phyloP scores from a whole-genome alignment of 441 rosid species.

The Brassica balearica region DNA sequence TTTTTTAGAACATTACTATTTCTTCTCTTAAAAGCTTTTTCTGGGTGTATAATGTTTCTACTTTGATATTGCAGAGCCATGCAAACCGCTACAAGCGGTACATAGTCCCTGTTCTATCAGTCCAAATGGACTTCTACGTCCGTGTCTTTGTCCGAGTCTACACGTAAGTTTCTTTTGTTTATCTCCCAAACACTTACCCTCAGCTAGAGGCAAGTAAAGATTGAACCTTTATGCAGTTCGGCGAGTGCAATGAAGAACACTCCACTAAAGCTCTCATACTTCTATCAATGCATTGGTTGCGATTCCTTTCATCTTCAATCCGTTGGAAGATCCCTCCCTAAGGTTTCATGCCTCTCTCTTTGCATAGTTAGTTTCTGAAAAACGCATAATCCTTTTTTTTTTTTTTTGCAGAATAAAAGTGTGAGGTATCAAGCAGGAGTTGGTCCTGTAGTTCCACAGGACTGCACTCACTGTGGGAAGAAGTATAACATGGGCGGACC shows the following conservation, averaged over 20 bases:
- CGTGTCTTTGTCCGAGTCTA: slow-evolving; percentile 91
- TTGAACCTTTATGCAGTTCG: slow-evolving; percentile 62
- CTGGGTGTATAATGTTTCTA: neutral
- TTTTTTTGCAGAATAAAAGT: slow-evolving; percentile 68
- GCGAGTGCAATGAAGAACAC: slow-evolving; percentile 98
- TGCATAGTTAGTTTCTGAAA: slow-evolving; percentile 13
- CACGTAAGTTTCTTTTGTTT: slow-evolving; percentile 63
- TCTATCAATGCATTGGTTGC: slow-evolving; percentile 94
- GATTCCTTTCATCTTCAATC: slow-evolving; percentile 98
- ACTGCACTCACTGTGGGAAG: slow-evolving; percentile 90
- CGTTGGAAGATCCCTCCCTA: slow-evolving; percentile 81
- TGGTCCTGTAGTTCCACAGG: slow-evolving; percentile 94
- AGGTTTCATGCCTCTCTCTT: slow-evolving; percentile 52
- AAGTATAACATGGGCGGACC: slow-evolving; percentile 98
- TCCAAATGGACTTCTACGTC: slow-evolving; percentile 92
- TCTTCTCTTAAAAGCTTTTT: neutral
- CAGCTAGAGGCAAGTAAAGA: slow-evolving; percentile 19
- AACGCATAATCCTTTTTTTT: neutral
- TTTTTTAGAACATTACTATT: too few relatives aligned
- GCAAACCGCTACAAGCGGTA: slow-evolving; percentile 97
- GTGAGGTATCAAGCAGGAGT: slow-evolving; percentile 88
- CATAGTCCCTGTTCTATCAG: slow-evolving; percentile 94
- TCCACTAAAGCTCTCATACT: slow-evolving; percentile 96
- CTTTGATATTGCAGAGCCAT: slow-evolving; percentile 74
- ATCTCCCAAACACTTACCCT: slow-evolving; percentile 23